Conservation (phyloP, 352 stramenopile species). For the Phytophthora idaei region DNA sequence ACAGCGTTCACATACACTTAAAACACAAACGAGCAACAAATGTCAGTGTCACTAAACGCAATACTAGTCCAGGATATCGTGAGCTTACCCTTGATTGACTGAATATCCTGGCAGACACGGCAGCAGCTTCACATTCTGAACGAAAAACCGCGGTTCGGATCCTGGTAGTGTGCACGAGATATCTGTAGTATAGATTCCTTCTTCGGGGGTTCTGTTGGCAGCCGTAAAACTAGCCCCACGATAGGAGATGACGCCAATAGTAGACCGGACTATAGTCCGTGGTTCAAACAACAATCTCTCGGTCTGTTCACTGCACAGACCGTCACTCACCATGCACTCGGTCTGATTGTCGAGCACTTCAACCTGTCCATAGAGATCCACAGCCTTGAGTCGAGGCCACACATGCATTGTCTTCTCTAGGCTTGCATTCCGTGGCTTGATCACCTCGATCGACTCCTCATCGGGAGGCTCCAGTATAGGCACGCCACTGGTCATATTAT, state of each 20-base stretch:
- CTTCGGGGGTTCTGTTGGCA: conserved; percentile 24
- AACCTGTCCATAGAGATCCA: conserved; percentile 67
- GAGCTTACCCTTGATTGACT: conserved; percentile 43
- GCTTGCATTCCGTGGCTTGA: conserved; percentile 37
- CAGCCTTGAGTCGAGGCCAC: conserved; percentile 62
- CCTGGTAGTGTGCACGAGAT: conserved; percentile 50
- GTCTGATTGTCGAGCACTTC: conserved; percentile 65
- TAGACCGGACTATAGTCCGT: conserved; percentile 26
- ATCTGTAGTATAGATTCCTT: conserved; percentile 41
- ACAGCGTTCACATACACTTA: conserved; percentile 60
- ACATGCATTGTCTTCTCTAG: conserved; percentile 33
- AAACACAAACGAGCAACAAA: conserved; percentile 3
- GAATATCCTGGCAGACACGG: conserved; percentile 54
- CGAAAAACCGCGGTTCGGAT: conserved; percentile 40
- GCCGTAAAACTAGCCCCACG: conserved; percentile 41
- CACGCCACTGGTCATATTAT: conserved; percentile 48
- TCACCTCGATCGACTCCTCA: conserved; percentile 51
- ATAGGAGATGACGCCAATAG: conserved; percentile 48
- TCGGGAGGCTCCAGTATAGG: conserved; percentile 45
- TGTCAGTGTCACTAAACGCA: not conserved
- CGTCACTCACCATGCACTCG: conserved; percentile 40
- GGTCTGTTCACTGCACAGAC: conserved; percentile 11
- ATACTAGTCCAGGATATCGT: not conserved
- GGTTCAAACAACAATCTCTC: conserved; percentile 42
- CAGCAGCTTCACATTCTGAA: conserved; percentile 37